These are phyloP conservation scores for Plantago rigida DNA, from an alignment of 305 asterid genomes.

Conservation along the genomic window DNA sequence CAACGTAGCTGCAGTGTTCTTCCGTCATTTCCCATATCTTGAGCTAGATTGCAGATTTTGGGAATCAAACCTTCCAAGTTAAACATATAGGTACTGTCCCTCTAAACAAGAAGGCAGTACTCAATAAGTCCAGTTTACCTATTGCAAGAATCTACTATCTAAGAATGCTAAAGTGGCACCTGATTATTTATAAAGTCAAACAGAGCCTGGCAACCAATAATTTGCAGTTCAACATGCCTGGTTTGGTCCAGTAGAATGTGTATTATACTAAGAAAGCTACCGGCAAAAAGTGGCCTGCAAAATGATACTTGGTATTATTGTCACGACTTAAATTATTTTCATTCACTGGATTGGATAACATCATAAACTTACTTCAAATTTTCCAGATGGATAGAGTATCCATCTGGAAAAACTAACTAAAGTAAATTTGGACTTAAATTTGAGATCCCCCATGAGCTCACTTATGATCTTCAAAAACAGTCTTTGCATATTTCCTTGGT, in stretches of 20 bases:
- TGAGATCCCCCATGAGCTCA: too few species aligned
- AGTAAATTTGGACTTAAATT: too few species aligned
- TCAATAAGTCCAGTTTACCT: conserved; percentile 23
- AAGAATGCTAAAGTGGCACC: conserved; percentile 31
- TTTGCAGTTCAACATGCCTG: conserved; percentile 54
- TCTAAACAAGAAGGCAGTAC: conserved; percentile 36
- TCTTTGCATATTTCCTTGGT: conserved; percentile 3
- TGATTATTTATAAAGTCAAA: conserved; percentile 71
- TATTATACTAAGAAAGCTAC: conserved; percentile 58
- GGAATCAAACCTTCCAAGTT: conserved; percentile 73
- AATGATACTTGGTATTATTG: conserved; percentile 18
- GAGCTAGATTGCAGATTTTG: conserved; percentile 63
- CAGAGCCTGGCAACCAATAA: conserved; percentile 59
- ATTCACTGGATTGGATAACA: conserved; percentile 17
- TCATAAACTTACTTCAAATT: conserved; percentile 15
- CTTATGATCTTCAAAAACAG: too few species aligned
- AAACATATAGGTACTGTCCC: conserved; percentile 60
- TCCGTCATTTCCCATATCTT: conserved; percentile 63
- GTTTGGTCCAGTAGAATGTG: conserved; percentile 59
- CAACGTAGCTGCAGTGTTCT: conserved; percentile 42
- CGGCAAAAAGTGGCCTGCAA: conserved; percentile 73
- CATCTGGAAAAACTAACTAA: conserved; percentile 3
- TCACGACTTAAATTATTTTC: conserved; percentile 20
- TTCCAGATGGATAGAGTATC: not conserved
- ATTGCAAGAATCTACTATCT: conserved; percentile 7